Base-by-base conservation (phyloP, 2,329 filamentous ascomycete genomes). In the Microsporum audouinii region DNA sequence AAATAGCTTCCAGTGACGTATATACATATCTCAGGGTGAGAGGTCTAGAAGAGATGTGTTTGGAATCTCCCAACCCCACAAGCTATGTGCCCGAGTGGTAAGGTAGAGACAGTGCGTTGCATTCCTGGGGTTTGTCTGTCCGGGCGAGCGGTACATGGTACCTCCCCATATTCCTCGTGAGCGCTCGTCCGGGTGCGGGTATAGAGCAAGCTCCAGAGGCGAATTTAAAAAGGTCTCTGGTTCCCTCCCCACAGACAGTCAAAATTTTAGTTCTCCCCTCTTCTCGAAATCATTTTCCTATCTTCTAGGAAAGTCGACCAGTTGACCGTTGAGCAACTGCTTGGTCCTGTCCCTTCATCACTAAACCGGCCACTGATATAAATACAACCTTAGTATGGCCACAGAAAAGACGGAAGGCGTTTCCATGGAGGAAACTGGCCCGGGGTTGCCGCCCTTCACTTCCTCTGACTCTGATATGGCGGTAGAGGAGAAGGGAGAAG, bases 181-280 rank as follows among this genome's bases (percentile, higher is more conserved):
- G 39, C 39, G 39, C n/a, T 43, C 17, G 39, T 17, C 39, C 39
- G n/a, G 17, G 39, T 43, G 39, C 39, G 39, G 39, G 39, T 43
- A 43, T 10, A 43, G n/a, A 43, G 39, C 39, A 41, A 41, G 6
- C 38, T 6, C 10, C 29, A 34, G 49, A 53, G 49, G 49, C 49
- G 49, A 53, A 53, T 53, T 53, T 53, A 53, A 53, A 53, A 53
- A 23, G 49, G 49, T 27, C 49, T 53, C 29, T 53, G 49, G 49
- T 53, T 53, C 49, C 49, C 49, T 33, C 23, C 49, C 17, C 49
- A 53, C 49, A 53, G 3, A 33, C 6, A 23, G 17, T 4, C 29
- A 8, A 7, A 10, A 33, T n/a, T 33, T 33, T 27, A 33, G 29
- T 53, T 53, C 12, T 33, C 29, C 27, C 29, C 23, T 2, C 23